Evolutionary conservation across 2,329 filamentous ascomycete genomes (phyloP).

Genomic region (Cercospora canescens): DNA sequence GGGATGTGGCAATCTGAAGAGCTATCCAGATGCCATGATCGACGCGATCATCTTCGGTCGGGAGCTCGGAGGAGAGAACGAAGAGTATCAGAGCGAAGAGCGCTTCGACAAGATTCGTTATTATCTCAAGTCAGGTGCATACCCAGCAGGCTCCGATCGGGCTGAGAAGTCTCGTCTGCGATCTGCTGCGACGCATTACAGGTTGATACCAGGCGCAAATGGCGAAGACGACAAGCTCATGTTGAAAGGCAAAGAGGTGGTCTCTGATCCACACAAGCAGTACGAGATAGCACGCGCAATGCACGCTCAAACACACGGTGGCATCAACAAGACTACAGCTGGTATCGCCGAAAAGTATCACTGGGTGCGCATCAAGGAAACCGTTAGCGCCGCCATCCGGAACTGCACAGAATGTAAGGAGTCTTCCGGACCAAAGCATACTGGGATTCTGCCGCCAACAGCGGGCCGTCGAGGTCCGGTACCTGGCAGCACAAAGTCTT

Average conservation of each 20-base stretch:
- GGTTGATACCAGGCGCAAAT: conserved; percentile 59
- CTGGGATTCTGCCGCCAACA: conserved; percentile 1
- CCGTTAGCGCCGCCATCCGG: conserved; percentile 89
- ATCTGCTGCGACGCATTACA: conserved; percentile 93
- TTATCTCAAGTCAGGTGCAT: conserved; percentile 92
- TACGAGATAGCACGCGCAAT: conserved; percentile 82
- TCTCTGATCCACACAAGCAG: conserved; percentile 84
- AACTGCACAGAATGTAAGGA: conserved; percentile 91
- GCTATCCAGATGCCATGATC: conserved; percentile 47
- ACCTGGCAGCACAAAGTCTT: conserved; percentile 4
- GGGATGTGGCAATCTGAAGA: conserved; percentile 52
- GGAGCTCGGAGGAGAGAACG: conserved; percentile 61
- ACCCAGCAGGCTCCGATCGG: conserved; percentile 88
- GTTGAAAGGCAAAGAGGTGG: conserved; percentile 97
- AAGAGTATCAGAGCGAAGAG: conserved; percentile 88
- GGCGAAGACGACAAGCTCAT: conserved; percentile 74
- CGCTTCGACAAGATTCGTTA: conserved; percentile 98
- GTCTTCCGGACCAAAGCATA: conserved; percentile 47
- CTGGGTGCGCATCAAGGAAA: conserved; percentile 98
- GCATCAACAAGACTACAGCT: conserved; percentile 97
- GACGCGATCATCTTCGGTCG: conserved; percentile 62
- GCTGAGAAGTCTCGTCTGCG: conserved; percentile 93
- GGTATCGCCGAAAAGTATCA: conserved; percentile 92
- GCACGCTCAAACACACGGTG: conserved; percentile 76
- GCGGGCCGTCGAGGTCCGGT: conserved; percentile 10